phyloP scores from a whole-genome alignment of 805 yeast species.

The Nakazawaea ernobii region DNA sequence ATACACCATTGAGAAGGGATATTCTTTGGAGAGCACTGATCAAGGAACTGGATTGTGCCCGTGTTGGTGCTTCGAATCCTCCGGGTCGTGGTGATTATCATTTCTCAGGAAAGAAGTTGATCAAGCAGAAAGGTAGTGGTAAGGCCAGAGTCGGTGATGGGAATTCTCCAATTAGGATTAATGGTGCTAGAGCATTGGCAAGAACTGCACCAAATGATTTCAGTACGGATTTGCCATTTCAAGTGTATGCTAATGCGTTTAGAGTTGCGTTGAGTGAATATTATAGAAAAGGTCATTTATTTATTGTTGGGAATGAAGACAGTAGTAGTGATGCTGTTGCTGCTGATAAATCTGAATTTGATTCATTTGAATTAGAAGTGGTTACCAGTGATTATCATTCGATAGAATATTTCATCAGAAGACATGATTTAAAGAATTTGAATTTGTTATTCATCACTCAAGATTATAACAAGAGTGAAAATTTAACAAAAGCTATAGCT shows the following conservation, averaged over 20 bases:
- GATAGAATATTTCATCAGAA: slow-evolving; percentile 31
- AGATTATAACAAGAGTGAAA: slow-evolving; percentile 34
- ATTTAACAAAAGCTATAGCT: slow-evolving; percentile 56
- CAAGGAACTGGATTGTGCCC: slow-evolving; percentile 80
- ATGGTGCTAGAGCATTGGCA: slow-evolving; percentile 87
- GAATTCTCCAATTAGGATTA: slow-evolving; percentile 86
- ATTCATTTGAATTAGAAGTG: slow-evolving; percentile 22
- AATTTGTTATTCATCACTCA: slow-evolving; percentile 66
- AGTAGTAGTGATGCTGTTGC: background rate
- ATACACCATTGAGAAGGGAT: slow-evolving; percentile 81
- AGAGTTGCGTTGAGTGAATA: slow-evolving; percentile 78
- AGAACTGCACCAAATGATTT: slow-evolving; percentile 88
- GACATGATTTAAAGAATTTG: slow-evolving; percentile 43
- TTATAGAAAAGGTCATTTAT: slow-evolving; percentile 69
- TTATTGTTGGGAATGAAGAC: slow-evolving; percentile 49
- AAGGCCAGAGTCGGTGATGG: slow-evolving; percentile 95
- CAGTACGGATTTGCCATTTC: slow-evolving; percentile 68
- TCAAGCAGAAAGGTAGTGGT: slow-evolving; percentile 92
- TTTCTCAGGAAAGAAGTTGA: slow-evolving; percentile 74
- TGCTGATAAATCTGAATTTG: slow-evolving; percentile 15
- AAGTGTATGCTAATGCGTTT: slow-evolving; percentile 70
- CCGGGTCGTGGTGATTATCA: slow-evolving; percentile 84
- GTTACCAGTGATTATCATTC: slow-evolving; percentile 25
- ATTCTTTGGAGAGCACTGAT: slow-evolving; percentile 91
- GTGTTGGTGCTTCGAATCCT: slow-evolving; percentile 87